phyloP scores from a whole-genome alignment of 23 red algal genomes.

The Cyanidioschyzon merolae region DNA sequence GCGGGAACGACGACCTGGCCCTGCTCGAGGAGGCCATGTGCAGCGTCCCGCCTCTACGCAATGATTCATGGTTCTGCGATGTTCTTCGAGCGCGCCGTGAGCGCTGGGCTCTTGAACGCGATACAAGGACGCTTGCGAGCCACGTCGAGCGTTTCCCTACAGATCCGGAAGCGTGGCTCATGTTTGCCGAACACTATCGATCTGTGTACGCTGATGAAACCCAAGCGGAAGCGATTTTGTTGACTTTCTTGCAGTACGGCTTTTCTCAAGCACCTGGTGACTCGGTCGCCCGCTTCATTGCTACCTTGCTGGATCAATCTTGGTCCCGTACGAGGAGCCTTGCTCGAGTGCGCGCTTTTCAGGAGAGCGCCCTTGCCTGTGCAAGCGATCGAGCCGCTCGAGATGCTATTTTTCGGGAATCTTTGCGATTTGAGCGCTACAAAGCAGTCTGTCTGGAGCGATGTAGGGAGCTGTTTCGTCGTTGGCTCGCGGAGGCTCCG shows the following conservation, averaged over 20 bases:
- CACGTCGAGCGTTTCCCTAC: neutral
- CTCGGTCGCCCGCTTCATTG: neutral
- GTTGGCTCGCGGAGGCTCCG: neutral
- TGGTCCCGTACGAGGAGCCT: neutral
- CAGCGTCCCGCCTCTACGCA: neutral
- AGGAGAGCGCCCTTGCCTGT: neutral
- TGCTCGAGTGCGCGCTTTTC: neutral
- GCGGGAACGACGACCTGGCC: neutral
- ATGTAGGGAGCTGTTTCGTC: neutral
- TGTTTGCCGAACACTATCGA: neutral
- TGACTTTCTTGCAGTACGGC: neutral
- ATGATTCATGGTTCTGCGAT: neutral
- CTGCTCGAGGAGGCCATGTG: neutral
- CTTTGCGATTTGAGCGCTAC: neutral
- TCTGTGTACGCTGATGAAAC: neutral
- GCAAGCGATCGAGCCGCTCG: neutral
- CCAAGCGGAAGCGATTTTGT: neutral
- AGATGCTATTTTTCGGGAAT: neutral
- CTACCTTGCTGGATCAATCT: neutral
- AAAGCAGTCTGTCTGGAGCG: neutral
- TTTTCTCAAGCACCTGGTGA: neutral
- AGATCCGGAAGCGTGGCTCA: neutral
- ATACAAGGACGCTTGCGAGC: neutral
- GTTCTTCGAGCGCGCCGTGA: neutral
- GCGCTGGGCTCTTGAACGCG: neutral